These are phyloP conservation scores for Termitomyces sp. DNA, from an alignment of 768 basidiomycete species.

Conservation along the genomic window DNA sequence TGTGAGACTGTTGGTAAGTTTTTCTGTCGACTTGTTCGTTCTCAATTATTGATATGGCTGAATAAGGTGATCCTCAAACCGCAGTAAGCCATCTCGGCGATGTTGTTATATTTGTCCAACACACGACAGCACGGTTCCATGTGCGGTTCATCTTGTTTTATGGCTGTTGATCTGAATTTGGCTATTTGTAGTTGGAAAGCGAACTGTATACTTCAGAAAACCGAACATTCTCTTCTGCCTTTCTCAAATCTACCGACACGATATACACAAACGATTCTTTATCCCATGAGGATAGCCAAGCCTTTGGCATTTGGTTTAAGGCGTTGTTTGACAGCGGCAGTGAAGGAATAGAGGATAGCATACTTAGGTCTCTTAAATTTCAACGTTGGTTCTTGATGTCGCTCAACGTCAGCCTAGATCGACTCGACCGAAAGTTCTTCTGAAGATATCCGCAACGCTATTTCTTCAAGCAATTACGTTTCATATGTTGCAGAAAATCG, in stretches of 20 bases:
- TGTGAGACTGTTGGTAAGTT: constrained; percentile 74
- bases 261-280: constrained; percentile 35
- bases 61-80: constrained; percentile 74
- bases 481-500: constrained; percentile 47
- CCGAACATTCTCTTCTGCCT: constrained; percentile 41
- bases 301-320: constrained; percentile 63
- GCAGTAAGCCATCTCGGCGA: constrained; percentile 75
- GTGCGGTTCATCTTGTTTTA: constrained; percentile 26
- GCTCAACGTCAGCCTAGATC: constrained; percentile 33
- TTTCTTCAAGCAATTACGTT: constrained; percentile 57
- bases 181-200: constrained; percentile 38
- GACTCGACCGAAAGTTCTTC: constrained; percentile 61
- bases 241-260: constrained; percentile 42
- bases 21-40: not conserved
- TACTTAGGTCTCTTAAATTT: constrained; percentile 42
- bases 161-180: not conserved
- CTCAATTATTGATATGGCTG: not conserved
- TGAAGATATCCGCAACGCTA: constrained; percentile 62
- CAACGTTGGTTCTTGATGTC: not conserved
- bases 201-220: constrained; percentile 40
- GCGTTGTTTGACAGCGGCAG: constrained; percentile 71
- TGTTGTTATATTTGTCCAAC: constrained; percentile 72
- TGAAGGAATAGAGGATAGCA: constrained; percentile 81
- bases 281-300: constrained; percentile 33
- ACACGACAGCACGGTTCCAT: constrained; percentile 57